Conservation (phyloP, 345 rosid genomes). For the Odontarrhena argentea region DNA sequence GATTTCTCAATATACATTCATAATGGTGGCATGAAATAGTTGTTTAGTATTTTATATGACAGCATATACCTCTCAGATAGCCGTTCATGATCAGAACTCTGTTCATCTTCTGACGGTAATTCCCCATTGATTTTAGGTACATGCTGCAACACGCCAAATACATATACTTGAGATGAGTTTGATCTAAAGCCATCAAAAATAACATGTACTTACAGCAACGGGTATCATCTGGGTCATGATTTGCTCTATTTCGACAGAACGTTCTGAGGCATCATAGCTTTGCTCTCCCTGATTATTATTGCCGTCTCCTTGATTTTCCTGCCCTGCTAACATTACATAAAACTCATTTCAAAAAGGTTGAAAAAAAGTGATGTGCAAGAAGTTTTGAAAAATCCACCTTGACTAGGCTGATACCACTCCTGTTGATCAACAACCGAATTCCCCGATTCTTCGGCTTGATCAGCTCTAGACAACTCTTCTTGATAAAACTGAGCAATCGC, state of each 20-base stretch:
- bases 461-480: slow-evolving; percentile 71
- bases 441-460: slow-evolving; percentile 58
- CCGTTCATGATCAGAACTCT: slow-evolving; percentile 44
- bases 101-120: slow-evolving; percentile 42
- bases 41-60: not conserved
- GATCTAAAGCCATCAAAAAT: slow-evolving; percentile 2
- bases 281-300: slow-evolving; percentile 28
- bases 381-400: slow-evolving; percentile 27
- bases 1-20: slow-evolving; percentile 5
- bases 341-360: slow-evolving; percentile 3
- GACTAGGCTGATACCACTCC: slow-evolving; percentile 55
- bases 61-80: slow-evolving; percentile 38
- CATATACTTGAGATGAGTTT: slow-evolving; percentile 1
- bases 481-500: slow-evolving; percentile 73
- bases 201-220: slow-evolving; percentile 58
- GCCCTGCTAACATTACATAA: slow-evolving; percentile 40
- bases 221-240: slow-evolving; percentile 64
- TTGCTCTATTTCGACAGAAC: slow-evolving; percentile 52
- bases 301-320: slow-evolving; percentile 29
- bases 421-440: slow-evolving; percentile 55
- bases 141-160: slow-evolving; percentile 38
- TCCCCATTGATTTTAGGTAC: slow-evolving; percentile 48
- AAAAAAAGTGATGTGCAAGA: slow-evolving; percentile 22
- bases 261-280: slow-evolving; percentile 45
- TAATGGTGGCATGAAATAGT: not conserved